phyloP scores from a whole-genome alignment of 176 grass and related monocot genomes.

The Musa troglodytarum region DNA sequence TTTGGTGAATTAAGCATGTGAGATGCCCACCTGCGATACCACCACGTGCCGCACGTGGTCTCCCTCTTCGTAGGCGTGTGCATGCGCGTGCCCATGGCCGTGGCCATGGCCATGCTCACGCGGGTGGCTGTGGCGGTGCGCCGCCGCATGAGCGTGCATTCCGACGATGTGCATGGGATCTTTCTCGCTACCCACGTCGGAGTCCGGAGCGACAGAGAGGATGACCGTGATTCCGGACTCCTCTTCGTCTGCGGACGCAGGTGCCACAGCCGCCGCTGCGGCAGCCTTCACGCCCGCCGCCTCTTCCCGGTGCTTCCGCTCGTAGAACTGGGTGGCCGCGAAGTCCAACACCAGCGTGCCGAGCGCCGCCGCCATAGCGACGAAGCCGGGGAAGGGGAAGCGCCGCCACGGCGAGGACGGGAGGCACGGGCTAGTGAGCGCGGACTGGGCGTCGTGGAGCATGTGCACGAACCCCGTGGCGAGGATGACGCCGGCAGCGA shows the following conservation, averaged over 20 bases:
- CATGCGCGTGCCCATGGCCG: background rate
- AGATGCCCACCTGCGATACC: constrained; percentile 1
- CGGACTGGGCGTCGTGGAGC: constrained; percentile 15
- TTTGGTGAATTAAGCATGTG: no score
- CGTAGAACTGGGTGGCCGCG: constrained; percentile 18
- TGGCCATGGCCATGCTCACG: background rate
- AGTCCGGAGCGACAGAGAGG: background rate
- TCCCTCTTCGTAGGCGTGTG: constrained; percentile 4
- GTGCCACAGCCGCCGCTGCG: background rate
- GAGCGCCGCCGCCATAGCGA: constrained; percentile 14
- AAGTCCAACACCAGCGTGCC: constrained; percentile 12
- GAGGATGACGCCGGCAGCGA: constrained; percentile 11
- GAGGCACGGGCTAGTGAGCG: constrained; percentile 10
- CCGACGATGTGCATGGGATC: background rate
- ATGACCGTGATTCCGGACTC: constrained; percentile 1
- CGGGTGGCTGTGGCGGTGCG: background rate
- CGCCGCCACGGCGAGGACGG: constrained; percentile 11
- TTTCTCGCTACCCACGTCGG: background rate
- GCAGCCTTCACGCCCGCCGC: background rate
- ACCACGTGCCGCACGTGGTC: constrained; percentile 12
- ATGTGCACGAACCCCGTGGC: constrained; percentile 18
- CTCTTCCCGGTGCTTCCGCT: constrained; percentile 13
- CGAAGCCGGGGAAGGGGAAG: constrained; percentile 15
- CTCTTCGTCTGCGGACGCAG: background rate
- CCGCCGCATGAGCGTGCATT: constrained; percentile 1